Evolutionary conservation across 257 asterid genomes (phyloP), one percentile per base, ranked within the genome.

Genomic region (Rhazya stricta): DNA sequence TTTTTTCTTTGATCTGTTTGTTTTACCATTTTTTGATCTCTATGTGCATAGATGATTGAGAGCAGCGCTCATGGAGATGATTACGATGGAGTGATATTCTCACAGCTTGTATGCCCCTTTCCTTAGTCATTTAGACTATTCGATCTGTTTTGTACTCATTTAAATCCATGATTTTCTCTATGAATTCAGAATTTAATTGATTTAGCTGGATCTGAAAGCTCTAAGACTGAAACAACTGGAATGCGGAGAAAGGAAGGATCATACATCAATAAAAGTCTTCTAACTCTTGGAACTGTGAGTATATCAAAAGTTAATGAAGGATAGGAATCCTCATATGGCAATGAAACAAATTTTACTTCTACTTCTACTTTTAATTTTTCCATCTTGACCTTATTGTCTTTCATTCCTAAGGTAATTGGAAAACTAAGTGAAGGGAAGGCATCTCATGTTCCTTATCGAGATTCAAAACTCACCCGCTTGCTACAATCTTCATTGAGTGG

Each of bases 361-460:
- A 21, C 10, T 27, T 78, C 71, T 65, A 62, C 48, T 34, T 23
- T 30, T 74, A 36, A 61, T 29, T 73, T 69, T 79, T 73, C 54
- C 51, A 25, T 63, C 77, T 79, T 60, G 78, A 61, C 56, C 76
- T 34, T 73, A 50, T 42, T 15, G 66, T 71, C 74, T 67, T 25
- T 72, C 53, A 76, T 77, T 73, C 77, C 21, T 57, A 80, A 95
- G 99, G 99, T 95, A 72, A 95, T 95, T 78, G 99, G 99, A 77
- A 95, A 95, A 83, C 89, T 95, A 72, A 95, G 99, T 87, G 99
- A 95, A 82, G 99, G 98, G 74, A 95, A 85, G 87, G 89, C 98
- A 67, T 85, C 94, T 41, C 99, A 95, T 80, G 97, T 95, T 86
- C 99, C 99, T 34, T 95, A 87, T 79, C 88, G 99, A 78, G 99